Evolutionary conservation across 345 rosid species (phyloP).

Genomic region (Boechera retrofracta): DNA sequence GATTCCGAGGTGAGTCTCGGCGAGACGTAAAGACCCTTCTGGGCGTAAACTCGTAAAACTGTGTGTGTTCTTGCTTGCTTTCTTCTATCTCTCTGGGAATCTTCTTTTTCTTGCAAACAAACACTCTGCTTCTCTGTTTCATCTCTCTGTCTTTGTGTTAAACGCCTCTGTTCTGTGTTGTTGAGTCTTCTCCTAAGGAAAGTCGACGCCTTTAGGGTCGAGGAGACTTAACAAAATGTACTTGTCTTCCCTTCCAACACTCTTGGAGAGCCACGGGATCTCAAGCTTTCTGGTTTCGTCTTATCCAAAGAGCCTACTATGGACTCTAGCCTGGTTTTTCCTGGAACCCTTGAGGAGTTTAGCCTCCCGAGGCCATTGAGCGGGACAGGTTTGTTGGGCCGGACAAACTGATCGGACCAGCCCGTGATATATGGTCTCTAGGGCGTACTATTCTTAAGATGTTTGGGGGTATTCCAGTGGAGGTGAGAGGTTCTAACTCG

Average conservation of each 20-base stretch:
- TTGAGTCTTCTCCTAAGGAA: too few species aligned
- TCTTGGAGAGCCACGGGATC: not conserved
- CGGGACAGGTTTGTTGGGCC: not conserved
- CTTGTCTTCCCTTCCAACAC: slow-evolving; percentile 7
- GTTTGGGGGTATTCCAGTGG: not conserved
- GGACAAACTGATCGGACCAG: not conserved
- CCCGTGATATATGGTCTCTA: not conserved
- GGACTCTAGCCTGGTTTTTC: not conserved
- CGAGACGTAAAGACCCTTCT: too few species aligned
- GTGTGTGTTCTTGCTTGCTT: too few species aligned
- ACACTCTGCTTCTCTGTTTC: too few species aligned
- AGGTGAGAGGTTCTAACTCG: not conserved
- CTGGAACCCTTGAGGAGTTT: not conserved
- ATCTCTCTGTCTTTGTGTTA: too few species aligned
- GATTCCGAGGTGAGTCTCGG: too few species aligned
- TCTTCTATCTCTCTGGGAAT: too few species aligned
- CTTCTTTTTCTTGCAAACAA: too few species aligned
- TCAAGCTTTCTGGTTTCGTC: slow-evolving; percentile 8
- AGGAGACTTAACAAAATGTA: not conserved
- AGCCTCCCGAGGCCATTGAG: not conserved
- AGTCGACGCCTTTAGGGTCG: too few species aligned
- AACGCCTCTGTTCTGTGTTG: too few species aligned
- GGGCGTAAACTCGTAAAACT: too few species aligned
- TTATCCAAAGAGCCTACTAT: slow-evolving; percentile 16
- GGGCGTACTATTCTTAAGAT: not conserved